These are phyloP conservation scores for Clonostachys sp. DNA, from an alignment of 2,329 filamentous ascomycete genomes.

Conservation along the genomic window DNA sequence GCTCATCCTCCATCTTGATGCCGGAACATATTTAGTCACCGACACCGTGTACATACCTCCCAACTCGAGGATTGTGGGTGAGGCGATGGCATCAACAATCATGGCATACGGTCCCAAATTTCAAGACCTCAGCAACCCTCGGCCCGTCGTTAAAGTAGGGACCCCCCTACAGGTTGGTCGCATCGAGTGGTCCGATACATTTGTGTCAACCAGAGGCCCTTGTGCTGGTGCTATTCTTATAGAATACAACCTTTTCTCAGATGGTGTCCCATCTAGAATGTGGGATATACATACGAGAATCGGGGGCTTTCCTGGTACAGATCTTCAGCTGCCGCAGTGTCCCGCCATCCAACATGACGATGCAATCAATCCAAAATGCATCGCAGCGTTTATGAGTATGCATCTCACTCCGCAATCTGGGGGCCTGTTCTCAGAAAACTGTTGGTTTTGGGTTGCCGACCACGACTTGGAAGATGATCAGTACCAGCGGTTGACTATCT, in stretches of 20 bases:
- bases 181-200: slow-evolving; percentile 68
- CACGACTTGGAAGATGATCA: slow-evolving; percentile 48
- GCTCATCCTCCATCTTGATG: slow-evolving; percentile 56
- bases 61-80: slow-evolving; percentile 53
- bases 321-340: slow-evolving; percentile 64
- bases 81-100: slow-evolving; percentile 47
- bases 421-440: slow-evolving; percentile 35
- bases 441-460: slow-evolving; percentile 43
- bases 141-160: slow-evolving; percentile 65
- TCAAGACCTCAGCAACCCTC: slow-evolving; percentile 50
- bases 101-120: slow-evolving; percentile 54
- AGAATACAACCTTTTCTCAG: slow-evolving; percentile 64
- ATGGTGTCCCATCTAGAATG: slow-evolving; percentile 42
- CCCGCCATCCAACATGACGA: slow-evolving; percentile 39
- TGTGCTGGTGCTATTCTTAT: slow-evolving; percentile 66
- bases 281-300: slow-evolving; percentile 79
- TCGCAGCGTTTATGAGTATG: slow-evolving; percentile 36
- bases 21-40: slow-evolving; percentile 56
- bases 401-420: slow-evolving; percentile 31
- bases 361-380: slow-evolving; percentile 22
- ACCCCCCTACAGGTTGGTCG: slow-evolving; percentile 55
- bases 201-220: slow-evolving; percentile 64
- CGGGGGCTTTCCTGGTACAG: slow-evolving; percentile 66
- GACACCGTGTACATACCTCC: slow-evolving; percentile 45
- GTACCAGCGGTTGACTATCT: slow-evolving; percentile 45